Percentiles rank a stretch among this genome's conserved stretches.
phyloP scores from a whole-genome alignment of 768 basidiomycete genomes.

The Floccularia luteovirens region DNA sequence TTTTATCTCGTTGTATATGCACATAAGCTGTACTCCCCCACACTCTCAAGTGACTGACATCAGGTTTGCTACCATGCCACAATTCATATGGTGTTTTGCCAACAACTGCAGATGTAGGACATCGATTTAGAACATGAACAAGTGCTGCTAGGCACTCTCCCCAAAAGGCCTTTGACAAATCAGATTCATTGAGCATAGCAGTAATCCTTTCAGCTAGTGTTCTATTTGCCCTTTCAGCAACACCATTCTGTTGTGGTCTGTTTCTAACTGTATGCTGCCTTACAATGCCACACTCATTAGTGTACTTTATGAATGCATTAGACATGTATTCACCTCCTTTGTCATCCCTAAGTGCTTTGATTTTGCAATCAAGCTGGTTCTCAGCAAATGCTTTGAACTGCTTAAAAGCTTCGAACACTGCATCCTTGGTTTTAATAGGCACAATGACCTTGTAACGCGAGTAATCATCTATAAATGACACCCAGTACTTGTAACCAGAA shows the following conservation, averaged over 20 bases:
- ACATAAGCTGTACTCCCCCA: slow-evolving; percentile 11
- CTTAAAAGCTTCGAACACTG: slow-evolving; percentile 17
- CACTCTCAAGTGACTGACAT: slow-evolving; percentile 9
- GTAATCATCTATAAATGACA: slow-evolving; percentile 7
- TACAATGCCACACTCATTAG: slow-evolving; percentile 14
- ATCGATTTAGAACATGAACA: slow-evolving; percentile 14
- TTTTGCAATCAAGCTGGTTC: slow-evolving; percentile 12
- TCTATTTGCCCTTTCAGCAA: slow-evolving; percentile 28
- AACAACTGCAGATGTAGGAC: slow-evolving; percentile 8
- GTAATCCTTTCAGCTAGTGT: slow-evolving; percentile 21
- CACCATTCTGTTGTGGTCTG: slow-evolving; percentile 33
- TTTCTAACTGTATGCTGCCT: slow-evolving; percentile 14
- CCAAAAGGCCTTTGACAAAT: slow-evolving; percentile 14
- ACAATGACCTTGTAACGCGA: slow-evolving; percentile 1
- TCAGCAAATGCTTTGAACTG: slow-evolving; percentile 24
- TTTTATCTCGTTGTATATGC: slow-evolving; percentile 10
- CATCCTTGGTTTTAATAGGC: slow-evolving; percentile 10
- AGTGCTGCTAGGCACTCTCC: slow-evolving; percentile 11
- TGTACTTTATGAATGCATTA: slow-evolving; percentile 11
- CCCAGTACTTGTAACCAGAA: slow-evolving; percentile 7
- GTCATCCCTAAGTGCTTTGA: slow-evolving; percentile 18
- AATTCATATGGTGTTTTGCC: slow-evolving; percentile 9
- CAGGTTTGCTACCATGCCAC: slow-evolving; percentile 11
- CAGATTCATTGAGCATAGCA: slow-evolving; percentile 17
- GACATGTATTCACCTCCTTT: slow-evolving; percentile 23